Percentiles rank a stretch among this genome's conserved stretches.
Evolutionary conservation across 305 asterid species (phyloP).

Genomic region (Petunia hybrid): DNA sequence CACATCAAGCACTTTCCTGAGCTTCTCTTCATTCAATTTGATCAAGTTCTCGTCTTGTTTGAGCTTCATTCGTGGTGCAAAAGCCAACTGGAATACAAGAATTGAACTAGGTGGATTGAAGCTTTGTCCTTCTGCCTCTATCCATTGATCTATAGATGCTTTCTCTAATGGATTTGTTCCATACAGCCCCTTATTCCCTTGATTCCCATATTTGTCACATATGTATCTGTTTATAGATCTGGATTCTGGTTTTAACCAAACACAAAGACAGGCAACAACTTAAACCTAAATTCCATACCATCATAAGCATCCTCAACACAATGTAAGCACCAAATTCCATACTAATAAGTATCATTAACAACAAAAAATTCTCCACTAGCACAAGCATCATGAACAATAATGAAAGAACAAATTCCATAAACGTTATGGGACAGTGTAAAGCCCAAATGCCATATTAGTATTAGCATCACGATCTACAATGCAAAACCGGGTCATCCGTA

Average conservation of each 20-base stretch:
- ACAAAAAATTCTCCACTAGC: too few species aligned
- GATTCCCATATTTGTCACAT: constrained; percentile 62
- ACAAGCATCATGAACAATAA: too few species aligned
- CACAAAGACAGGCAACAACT: background rate
- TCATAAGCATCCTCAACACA: too few species aligned
- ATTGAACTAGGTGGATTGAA: constrained; percentile 70
- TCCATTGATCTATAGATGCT: constrained; percentile 85
- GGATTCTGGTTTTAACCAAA: constrained; percentile 54
- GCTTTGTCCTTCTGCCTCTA: constrained; percentile 73
- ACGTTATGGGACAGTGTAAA: too few species aligned
- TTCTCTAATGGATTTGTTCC: constrained; percentile 67
- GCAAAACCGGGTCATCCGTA: too few species aligned
- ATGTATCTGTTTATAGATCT: constrained; percentile 72
- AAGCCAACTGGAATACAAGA: constrained; percentile 70
- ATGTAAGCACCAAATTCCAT: too few species aligned
- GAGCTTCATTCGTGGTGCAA: constrained; percentile 73
- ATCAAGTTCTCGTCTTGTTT: constrained; percentile 71
- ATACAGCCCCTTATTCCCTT: constrained; percentile 62
- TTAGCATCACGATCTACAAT: too few species aligned
- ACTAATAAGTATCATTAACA: background rate
- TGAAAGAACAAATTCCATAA: too few species aligned
- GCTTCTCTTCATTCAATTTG: constrained; percentile 68
- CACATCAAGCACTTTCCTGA: constrained; percentile 77
- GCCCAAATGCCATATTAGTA: too few species aligned
- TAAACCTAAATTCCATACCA: background rate